These are phyloP conservation scores for Monosporascus ibericus DNA, from an alignment of 2,329 filamentous ascomycete species.

Conservation along the genomic window DNA sequence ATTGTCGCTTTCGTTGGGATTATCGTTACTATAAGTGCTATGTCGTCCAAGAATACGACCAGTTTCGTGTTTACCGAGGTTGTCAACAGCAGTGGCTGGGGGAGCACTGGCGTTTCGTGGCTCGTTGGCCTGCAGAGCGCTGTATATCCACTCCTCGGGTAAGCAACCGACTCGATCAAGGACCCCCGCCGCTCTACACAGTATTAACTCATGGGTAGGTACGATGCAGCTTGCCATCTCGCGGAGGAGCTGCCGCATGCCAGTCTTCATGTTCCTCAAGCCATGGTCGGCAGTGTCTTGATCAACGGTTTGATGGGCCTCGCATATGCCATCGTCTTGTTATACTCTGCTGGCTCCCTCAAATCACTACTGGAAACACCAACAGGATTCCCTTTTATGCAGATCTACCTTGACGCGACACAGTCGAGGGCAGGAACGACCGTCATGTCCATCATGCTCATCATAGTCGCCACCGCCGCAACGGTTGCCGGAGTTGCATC, in stretches of 20 bases:
- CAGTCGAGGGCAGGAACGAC: too few relatives aligned
- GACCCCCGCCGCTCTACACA: too few relatives aligned
- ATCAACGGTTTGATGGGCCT: constrained; percentile 41
- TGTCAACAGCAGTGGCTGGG: constrained; percentile 27
- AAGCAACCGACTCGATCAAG: too few relatives aligned
- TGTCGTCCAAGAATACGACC: constrained; percentile 24
- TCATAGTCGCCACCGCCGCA: too few relatives aligned
- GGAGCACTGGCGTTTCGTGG: constrained; percentile 25
- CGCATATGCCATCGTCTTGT: constrained; percentile 33
- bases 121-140: constrained; percentile 26
- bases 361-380: too few relatives aligned
- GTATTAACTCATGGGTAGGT: constrained; percentile 20
- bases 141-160: too few relatives aligned
- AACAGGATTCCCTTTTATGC: too few relatives aligned
- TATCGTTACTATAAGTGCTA: constrained; percentile 22
- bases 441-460: too few relatives aligned
- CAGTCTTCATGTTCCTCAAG: constrained; percentile 26
- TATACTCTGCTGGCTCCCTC: constrained; percentile 28
- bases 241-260: constrained; percentile 29
- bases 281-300: constrained; percentile 28
- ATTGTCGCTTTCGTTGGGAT: constrained; percentile 10
- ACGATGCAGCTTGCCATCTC: constrained; percentile 28
- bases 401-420: too few relatives aligned
- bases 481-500: too few relatives aligned
- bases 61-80: constrained; percentile 27